These are phyloP conservation scores for Hyphodiscus sp. DNA, from an alignment of 2,329 filamentous ascomycete genomes.

Conservation along the genomic window DNA sequence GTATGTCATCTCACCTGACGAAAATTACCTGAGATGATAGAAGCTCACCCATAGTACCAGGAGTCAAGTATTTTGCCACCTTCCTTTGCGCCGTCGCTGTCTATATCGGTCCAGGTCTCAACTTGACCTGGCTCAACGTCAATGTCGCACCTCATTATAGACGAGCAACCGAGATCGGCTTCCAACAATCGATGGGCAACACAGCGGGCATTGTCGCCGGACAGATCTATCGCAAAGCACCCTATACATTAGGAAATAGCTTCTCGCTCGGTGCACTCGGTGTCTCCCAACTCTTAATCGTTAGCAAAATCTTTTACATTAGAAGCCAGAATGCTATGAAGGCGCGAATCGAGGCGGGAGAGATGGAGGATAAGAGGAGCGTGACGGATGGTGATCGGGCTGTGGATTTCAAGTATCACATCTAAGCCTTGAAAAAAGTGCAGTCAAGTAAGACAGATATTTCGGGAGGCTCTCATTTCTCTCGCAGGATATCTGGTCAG, in stretches of 20 bases:
- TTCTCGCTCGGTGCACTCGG: conserved; percentile 18
- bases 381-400: conserved; percentile 41
- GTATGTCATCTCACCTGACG: background rate
- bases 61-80: conserved; percentile 40
- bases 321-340: conserved; percentile 35
- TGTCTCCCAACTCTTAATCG: conserved; percentile 29
- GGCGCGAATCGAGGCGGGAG: conserved; percentile 34
- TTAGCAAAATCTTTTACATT: conserved; percentile 37
- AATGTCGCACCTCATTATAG: conserved; percentile 41
- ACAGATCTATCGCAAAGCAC: conserved; percentile 18
- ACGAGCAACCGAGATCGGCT: conserved; percentile 40
- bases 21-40: too few relatives aligned
- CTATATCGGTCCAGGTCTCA: conserved; percentile 42
- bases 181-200: conserved; percentile 41
- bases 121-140: conserved; percentile 41
- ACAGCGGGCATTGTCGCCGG: conserved; percentile 38
- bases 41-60: too few relatives aligned
- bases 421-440: conserved; percentile 1
- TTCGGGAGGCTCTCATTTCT: too few relatives aligned
- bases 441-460: too few relatives aligned
- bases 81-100: conserved; percentile 42
- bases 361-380: conserved; percentile 38
- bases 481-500: too few relatives aligned
- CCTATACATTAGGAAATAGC: conserved; percentile 20
- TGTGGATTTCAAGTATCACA: conserved; percentile 42